Evolutionary conservation across 352 stramenopile genomes (phyloP).

Genomic region (Globisporangium orthogonon): DNA sequence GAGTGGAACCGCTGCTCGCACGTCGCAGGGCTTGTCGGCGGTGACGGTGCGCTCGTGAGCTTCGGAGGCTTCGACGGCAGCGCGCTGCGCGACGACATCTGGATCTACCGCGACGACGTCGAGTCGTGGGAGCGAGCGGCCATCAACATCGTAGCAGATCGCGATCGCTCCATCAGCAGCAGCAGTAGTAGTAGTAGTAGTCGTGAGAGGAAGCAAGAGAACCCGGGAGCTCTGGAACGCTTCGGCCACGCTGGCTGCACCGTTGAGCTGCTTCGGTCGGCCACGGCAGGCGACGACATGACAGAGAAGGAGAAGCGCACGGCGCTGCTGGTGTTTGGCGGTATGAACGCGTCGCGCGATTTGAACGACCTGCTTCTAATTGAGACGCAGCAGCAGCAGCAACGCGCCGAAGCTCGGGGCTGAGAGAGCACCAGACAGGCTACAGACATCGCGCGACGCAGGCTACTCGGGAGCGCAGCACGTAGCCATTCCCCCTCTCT

Average conservation of each 20-base stretch:
- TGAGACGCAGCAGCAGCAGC: neutral
- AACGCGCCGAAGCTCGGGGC: neutral
- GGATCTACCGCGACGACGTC: slow-evolving; percentile 33
- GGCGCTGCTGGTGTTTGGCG: slow-evolving; percentile 44
- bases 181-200: too few species aligned
- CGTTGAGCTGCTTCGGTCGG: neutral
- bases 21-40: slow-evolving; percentile 19
- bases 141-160: neutral
- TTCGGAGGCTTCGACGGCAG: slow-evolving; percentile 52
- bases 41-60: slow-evolving; percentile 24
- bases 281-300: neutral
- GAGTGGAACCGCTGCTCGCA: slow-evolving; percentile 54
- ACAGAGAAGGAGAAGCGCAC: neutral
- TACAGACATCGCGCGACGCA: too few species aligned
- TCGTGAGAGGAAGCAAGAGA: too few species aligned
- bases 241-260: slow-evolving; percentile 35
- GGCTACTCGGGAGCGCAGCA: too few species aligned
- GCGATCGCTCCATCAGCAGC: neutral
- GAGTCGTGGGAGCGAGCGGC: slow-evolving; percentile 32
- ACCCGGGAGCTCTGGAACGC: slow-evolving; percentile 7
- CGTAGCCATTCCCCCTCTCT: too few species aligned
- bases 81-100: slow-evolving; percentile 38
- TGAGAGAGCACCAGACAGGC: too few species aligned
- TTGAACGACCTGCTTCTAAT: slow-evolving; percentile 35
- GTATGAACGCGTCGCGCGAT: slow-evolving; percentile 44